phyloP scores from a whole-genome alignment of 352 stramenopile species.

The Thalassiosira hispida region DNA sequence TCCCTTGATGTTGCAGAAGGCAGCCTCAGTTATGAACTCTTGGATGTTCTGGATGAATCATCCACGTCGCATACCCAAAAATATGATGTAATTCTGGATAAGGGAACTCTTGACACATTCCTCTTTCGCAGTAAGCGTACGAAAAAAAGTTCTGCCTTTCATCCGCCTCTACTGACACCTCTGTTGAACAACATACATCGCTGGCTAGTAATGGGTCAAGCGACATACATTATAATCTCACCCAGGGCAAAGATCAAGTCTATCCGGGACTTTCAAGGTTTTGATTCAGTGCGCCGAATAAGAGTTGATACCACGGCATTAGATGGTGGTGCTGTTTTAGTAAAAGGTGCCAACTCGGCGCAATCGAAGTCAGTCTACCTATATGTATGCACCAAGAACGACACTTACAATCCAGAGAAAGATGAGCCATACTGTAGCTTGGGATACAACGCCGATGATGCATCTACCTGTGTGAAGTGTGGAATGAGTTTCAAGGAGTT shows the following conservation, averaged over 20 bases:
- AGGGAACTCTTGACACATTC: constrained; percentile 80
- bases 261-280: constrained; percentile 69
- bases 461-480: constrained; percentile 58
- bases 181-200: constrained; percentile 71
- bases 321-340: constrained; percentile 29
- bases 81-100: constrained; percentile 75
- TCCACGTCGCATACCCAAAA: constrained; percentile 12
- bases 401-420: constrained; percentile 46
- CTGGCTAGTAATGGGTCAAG: constrained; percentile 33
- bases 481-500: constrained; percentile 60
- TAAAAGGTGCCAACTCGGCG: constrained; percentile 13
- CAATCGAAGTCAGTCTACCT: constrained; percentile 46
- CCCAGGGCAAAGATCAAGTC: constrained; percentile 65
- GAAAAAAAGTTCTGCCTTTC: constrained; percentile 37
- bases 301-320: constrained; percentile 26
- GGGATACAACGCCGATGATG: constrained; percentile 31
- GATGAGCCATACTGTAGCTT: constrained; percentile 31
- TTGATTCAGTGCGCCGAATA: constrained; percentile 52
- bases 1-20: constrained; percentile 3
- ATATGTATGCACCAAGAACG: constrained; percentile 66
- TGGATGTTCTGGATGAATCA: constrained; percentile 59
- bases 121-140: constrained; percentile 73
- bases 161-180: constrained; percentile 44
- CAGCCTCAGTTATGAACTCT: constrained; percentile 51
- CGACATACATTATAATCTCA: constrained; percentile 69